Evolutionary conservation across 169 alveolate species (phyloP).

Genomic region (Cryptosporidium ubiquitum): DNA sequence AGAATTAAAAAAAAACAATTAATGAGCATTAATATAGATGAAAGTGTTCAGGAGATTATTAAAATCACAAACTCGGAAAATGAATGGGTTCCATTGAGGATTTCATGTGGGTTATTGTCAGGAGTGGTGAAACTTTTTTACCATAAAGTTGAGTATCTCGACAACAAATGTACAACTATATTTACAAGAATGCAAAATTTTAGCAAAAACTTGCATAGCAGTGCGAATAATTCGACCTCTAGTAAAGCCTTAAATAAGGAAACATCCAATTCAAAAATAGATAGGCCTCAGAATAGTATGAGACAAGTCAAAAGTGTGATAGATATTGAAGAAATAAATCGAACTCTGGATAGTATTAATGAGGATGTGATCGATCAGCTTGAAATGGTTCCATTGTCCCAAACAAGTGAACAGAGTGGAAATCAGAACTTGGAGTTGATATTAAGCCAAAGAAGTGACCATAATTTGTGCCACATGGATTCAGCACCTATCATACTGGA

Average conservation of each 20-base stretch:
- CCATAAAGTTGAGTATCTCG: slow-evolving; percentile 54
- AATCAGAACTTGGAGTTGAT: neutral
- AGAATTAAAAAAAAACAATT: slow-evolving; percentile 49
- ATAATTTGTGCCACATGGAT: neutral
- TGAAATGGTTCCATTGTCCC: slow-evolving; percentile 46
- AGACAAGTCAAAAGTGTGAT: neutral
- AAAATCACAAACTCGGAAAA: slow-evolving; percentile 7
- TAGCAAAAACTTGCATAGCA: neutral
- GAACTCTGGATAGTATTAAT: slow-evolving; percentile 23
- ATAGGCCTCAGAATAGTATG: neutral
- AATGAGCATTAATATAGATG: slow-evolving; percentile 26
- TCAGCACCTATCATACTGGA: slow-evolving; percentile 21
- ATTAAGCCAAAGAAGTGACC: neutral
- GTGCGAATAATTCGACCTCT: neutral
- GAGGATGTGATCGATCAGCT: slow-evolving; percentile 9
- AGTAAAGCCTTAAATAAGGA: neutral
- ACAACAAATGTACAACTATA: slow-evolving; percentile 21
- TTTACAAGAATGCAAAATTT: slow-evolving; percentile 67
- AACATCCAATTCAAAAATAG: slow-evolving; percentile 7
- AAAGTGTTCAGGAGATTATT: slow-evolving; percentile 44
- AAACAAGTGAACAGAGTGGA: neutral
- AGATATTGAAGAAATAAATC: slow-evolving; percentile 49
- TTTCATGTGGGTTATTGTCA: slow-evolving; percentile 33
- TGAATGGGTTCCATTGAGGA: slow-evolving; percentile 72
- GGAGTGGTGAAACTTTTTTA: slow-evolving; percentile 54